These are phyloP conservation scores for Kregervanrija fluxuum DNA, from an alignment of 805 yeast genomes.

Conservation along the genomic window DNA sequence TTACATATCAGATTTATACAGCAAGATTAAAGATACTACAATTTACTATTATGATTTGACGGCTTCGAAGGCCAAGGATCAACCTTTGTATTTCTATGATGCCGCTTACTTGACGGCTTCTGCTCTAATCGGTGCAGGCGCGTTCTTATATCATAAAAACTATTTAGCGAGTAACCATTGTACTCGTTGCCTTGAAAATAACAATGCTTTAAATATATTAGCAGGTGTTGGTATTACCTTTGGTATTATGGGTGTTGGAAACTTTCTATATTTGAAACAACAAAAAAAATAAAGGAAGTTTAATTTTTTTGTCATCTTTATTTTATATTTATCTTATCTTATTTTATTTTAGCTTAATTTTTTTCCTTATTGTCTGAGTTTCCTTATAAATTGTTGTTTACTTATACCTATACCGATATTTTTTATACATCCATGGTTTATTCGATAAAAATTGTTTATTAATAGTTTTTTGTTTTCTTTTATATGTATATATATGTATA, in stretches of 20 bases:
- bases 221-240: constrained; percentile 4
- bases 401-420: too few species aligned
- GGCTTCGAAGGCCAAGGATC: not conserved
- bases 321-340: not conserved
- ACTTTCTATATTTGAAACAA: constrained; percentile 9
- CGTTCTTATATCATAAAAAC: constrained; percentile 5
- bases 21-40: not conserved
- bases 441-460: too few species aligned
- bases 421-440: too few species aligned
- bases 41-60: not conserved
- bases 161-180: constrained; percentile 3
- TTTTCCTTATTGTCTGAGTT: too few species aligned
- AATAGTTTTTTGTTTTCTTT: too few species aligned
- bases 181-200: constrained; percentile 2
- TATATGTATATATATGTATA: too few species aligned
- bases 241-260: constrained; percentile 10
- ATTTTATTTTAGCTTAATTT: not conserved
- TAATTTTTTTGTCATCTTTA: not conserved
- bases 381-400: too few species aligned
- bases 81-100: constrained; percentile 9
- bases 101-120: constrained; percentile 3
- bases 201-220: constrained; percentile 2
- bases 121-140: constrained; percentile 3
- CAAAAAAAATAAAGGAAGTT: constrained; percentile 3
- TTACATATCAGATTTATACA: not conserved